Percentiles rank a stretch among this genome's conserved stretches.
These are phyloP conservation scores for Botryobasidium botryosum DNA, from an alignment of 768 basidiomycete genomes.

Conservation along the genomic window DNA sequence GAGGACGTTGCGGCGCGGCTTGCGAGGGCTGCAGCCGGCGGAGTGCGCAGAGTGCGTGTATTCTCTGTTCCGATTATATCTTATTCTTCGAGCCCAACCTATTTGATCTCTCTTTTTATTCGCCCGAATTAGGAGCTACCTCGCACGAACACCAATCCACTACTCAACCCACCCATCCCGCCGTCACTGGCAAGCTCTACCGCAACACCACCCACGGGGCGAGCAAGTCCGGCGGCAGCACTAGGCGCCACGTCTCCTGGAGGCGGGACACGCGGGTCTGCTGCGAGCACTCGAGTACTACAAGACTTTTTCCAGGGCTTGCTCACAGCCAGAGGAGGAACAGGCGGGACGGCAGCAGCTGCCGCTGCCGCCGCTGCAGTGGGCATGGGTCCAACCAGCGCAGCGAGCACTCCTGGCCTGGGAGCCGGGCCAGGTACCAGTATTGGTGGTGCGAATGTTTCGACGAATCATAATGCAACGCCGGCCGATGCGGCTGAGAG, in stretches of 20 bases:
- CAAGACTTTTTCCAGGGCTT: slow-evolving; percentile 81
- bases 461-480: too few species aligned
- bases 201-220: neutral
- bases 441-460: too few species aligned
- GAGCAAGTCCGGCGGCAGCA: slow-evolving; percentile 41
- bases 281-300: too few species aligned
- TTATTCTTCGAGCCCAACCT: neutral
- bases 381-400: neutral
- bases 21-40: slow-evolving; percentile 12
- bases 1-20: slow-evolving; percentile 19
- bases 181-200: slow-evolving; percentile 4
- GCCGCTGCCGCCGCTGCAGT: slow-evolving; percentile 2
- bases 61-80: too few species aligned
- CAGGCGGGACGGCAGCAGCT: slow-evolving; percentile 21
- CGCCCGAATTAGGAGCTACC: too few species aligned
- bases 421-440: too few species aligned
- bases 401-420: too few species aligned
- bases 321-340: slow-evolving; percentile 46
- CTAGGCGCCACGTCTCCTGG: slow-evolving; percentile 28
- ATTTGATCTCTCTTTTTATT: neutral
- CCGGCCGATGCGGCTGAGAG: too few species aligned
- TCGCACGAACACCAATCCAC: neutral
- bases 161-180: slow-evolving; percentile 5
- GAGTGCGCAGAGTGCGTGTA: slow-evolving; percentile 11
- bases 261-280: neutral